phyloP scores from a whole-genome alignment of 2,329 filamentous ascomycete species.

The Penicillium sp. region DNA sequence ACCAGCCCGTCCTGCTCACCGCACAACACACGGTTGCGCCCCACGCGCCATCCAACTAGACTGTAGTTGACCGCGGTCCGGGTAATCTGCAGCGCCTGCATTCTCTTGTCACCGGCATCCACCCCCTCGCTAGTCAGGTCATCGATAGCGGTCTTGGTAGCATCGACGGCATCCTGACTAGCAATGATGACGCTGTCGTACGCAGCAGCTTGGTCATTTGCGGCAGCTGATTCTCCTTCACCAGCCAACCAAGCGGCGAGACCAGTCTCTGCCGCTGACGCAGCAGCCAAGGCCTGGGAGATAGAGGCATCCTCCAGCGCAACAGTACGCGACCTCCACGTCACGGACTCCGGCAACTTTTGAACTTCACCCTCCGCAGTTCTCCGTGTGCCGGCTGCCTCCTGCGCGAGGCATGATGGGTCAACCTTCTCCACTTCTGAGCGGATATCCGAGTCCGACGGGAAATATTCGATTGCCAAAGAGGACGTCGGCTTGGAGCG shows the following conservation, averaged over 20 bases:
- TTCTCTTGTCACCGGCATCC: slow-evolving; percentile 75
- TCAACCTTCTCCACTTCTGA: slow-evolving; percentile 69
- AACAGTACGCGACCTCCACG: slow-evolving; percentile 82
- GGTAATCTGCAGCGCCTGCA: slow-evolving; percentile 91
- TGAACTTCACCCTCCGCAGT: slow-evolving; percentile 43
- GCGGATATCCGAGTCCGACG: slow-evolving; percentile 60
- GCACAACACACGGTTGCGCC: slow-evolving; percentile 83
- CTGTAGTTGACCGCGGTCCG: slow-evolving; percentile 92
- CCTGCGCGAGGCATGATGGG: slow-evolving; percentile 63
- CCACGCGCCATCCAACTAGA: slow-evolving; percentile 90
- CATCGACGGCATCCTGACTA: slow-evolving; percentile 90
- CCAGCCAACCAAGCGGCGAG: slow-evolving; percentile 50
- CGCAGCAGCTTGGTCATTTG: slow-evolving; percentile 70
- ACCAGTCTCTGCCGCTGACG: slow-evolving; percentile 55
- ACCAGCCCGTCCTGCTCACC: slow-evolving; percentile 76
- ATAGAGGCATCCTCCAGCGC: slow-evolving; percentile 91
- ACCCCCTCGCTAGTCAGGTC: slow-evolving; percentile 82
- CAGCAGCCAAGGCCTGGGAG: slow-evolving; percentile 73
- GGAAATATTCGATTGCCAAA: slow-evolving; percentile 77
- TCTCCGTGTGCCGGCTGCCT: slow-evolving; percentile 50
- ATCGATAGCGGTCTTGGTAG: slow-evolving; percentile 88
- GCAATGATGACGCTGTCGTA: slow-evolving; percentile 90
- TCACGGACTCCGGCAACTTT: slow-evolving; percentile 69
- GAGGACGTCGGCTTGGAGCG: slow-evolving; percentile 77
- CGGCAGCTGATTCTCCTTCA: slow-evolving; percentile 38